phyloP scores from a whole-genome alignment of 768 basidiomycete species.

The Rickenella mellea region DNA sequence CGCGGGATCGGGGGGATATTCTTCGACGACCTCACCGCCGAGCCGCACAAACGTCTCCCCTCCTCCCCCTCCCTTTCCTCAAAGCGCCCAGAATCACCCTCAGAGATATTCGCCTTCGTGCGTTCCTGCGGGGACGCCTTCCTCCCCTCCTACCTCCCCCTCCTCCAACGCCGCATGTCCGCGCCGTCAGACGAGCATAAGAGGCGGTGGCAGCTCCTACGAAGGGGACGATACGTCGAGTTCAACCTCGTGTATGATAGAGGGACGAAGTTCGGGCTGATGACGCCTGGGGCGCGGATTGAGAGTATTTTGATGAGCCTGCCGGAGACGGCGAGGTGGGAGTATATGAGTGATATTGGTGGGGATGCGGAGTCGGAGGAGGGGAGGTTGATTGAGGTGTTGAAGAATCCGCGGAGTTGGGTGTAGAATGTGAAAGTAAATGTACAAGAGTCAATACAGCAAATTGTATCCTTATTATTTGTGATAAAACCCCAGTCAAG shows the following conservation, averaged over 20 bases:
- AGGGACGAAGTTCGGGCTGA: slow-evolving; percentile 81
- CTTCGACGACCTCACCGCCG: slow-evolving; percentile 83
- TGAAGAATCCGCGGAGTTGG: slow-evolving; percentile 63
- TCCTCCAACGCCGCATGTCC: slow-evolving; percentile 50
- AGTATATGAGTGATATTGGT: slow-evolving; percentile 76
- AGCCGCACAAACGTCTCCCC: slow-evolving; percentile 54
- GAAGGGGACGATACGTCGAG: slow-evolving; percentile 90
- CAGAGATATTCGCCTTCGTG: slow-evolving; percentile 72
- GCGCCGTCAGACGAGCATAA: slow-evolving; percentile 54
- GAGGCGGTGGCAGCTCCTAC: slow-evolving; percentile 87
- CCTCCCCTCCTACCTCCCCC: slow-evolving; percentile 83
- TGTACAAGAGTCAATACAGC: too few relatives aligned
- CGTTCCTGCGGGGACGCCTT: slow-evolving; percentile 69
- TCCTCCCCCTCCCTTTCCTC: slow-evolving; percentile 19
- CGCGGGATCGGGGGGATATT: slow-evolving; percentile 93
- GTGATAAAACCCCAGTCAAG: too few relatives aligned
- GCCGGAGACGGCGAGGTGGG: slow-evolving; percentile 83
- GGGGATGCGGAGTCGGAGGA: slow-evolving; percentile 54
- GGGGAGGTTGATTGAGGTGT: slow-evolving; percentile 47
- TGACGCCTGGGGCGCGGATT: slow-evolving; percentile 77
- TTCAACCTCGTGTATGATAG: slow-evolving; percentile 85
- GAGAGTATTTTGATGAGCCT: slow-evolving; percentile 89
- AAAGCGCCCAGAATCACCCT: slow-evolving; percentile 43
- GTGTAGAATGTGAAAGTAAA: too few relatives aligned
- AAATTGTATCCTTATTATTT: too few relatives aligned